phyloP scores from a whole-genome alignment of 2,329 filamentous ascomycete species.

The Venturia carpophila region DNA sequence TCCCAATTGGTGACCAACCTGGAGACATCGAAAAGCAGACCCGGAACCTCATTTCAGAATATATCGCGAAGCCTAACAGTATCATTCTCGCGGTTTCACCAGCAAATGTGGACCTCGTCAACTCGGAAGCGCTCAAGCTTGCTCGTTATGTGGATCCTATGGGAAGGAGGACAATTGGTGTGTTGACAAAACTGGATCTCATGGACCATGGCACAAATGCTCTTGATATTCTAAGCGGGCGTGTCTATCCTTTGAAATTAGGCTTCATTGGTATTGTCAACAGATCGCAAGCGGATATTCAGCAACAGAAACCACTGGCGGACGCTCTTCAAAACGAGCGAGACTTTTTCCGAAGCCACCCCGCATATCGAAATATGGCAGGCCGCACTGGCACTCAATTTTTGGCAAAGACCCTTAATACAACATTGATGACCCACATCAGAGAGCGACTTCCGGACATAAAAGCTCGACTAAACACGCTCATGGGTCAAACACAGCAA shows the following conservation, averaged over 20 bases:
- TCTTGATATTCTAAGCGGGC: conserved; percentile 91
- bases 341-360: conserved; percentile 96
- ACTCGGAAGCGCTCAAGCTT: conserved; percentile 94
- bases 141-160: conserved; percentile 94
- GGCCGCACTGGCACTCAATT: conserved; percentile 89
- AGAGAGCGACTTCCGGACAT: conserved; percentile 93
- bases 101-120: conserved; percentile 96
- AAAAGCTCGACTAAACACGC: conserved; percentile 91
- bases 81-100: conserved; percentile 95
- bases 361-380: conserved; percentile 94
- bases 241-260: conserved; percentile 92
- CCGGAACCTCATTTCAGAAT: conserved; percentile 90
- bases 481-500: conserved; percentile 99
- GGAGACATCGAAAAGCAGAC: conserved; percentile 99
- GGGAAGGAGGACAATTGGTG: conserved; percentile 89
- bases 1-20: conserved; percentile 95
- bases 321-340: conserved; percentile 83
- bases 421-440: conserved; percentile 92
- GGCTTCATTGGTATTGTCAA: conserved; percentile 98
- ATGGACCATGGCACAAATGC: conserved; percentile 99
- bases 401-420: conserved; percentile 88
- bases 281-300: conserved; percentile 95
- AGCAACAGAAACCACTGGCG: conserved; percentile 87
- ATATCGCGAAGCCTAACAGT: conserved; percentile 98
- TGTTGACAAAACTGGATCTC: conserved; percentile 91